Base-by-base conservation (phyloP, 371 early-diverging fungal genomes). In the Zychaea mexicana region DNA sequence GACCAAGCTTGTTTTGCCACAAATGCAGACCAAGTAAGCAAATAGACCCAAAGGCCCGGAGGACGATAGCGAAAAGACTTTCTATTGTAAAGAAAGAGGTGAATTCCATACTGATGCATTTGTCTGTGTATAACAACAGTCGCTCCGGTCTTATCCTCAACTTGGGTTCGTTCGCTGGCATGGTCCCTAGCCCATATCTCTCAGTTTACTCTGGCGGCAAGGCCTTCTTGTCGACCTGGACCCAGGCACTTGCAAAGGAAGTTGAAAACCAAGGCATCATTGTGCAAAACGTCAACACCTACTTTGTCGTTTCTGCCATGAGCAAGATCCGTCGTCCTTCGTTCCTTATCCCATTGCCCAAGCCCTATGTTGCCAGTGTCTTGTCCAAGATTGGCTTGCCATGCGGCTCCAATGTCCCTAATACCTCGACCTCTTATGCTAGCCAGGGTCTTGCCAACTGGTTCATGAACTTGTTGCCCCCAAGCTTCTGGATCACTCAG, bases 151-250 rank as follows among this genome's bases (percentile, higher is more conserved):
- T 97, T 71, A 93, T 99, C 59, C 77, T 99, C 66, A 98, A 96
- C 81, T 77, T 94, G 57, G 99, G 98, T 13, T 98, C 99, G 24
- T 91, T 96, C 71, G 88, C 96, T 42, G 97, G 95, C 27, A 76
- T 91, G 31, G 79, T 94, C 27, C 94, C 99, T 39, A 90, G 90
- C 15, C 97, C 98, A 27, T 89, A 88, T 73, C 85, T 97, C 62
- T 86, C 96, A 39, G 90, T 94, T 28, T 99, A 99, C 85, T 92
- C 96, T 60, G 96, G 92, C 28, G 89, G 95, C 61, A 98, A 98
- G 77, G 90, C 97, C 0, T 98, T 97, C 82, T 81, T 99, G 62
- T 88, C 91, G 52, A 86, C 87, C 61, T 98, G 93, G 90, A 92
- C 96, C 54, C 90, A 90, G 76, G 92, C 96, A 21, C 80, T 99